Conservation (phyloP, 2,329 filamentous ascomycete genomes). For the Chaetomiaceae sp. region DNA sequence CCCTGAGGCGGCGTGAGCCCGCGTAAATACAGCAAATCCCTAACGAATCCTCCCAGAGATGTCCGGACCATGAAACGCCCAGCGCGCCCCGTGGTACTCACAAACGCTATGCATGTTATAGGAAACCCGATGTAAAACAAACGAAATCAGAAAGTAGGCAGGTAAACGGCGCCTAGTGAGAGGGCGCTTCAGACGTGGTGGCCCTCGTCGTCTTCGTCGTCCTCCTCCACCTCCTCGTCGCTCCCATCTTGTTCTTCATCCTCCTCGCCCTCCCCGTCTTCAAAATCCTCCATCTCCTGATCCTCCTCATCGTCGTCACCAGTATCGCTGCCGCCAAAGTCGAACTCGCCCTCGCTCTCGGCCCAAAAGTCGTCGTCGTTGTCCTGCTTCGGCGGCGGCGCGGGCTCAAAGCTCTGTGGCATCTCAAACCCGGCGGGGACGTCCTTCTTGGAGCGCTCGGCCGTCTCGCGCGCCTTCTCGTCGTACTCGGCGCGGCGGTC, state of each 20-base stretch:
- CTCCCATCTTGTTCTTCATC: constrained; percentile 43
- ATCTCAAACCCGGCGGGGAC: constrained; percentile 76
- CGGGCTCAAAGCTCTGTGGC: constrained; percentile 65
- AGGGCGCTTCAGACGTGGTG: constrained; percentile 11
- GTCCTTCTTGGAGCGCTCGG: constrained; percentile 68
- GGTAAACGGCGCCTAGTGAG: too few relatives aligned
- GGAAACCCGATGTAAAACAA: not conserved
- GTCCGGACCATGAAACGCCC: not conserved
- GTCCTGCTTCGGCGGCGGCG: constrained; percentile 54
- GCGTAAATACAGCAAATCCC: too few relatives aligned
- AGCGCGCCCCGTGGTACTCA: constrained; percentile 10
- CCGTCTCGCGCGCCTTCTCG: constrained; percentile 59
- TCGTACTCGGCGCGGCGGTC: constrained; percentile 67
- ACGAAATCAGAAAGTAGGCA: too few relatives aligned
- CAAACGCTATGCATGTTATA: constrained; percentile 19
- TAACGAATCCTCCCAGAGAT: too few relatives aligned
- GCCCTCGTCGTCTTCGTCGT: constrained; percentile 27
- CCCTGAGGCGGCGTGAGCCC: too few relatives aligned
- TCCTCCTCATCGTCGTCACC: constrained; percentile 55
- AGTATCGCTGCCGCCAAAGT: constrained; percentile 70
- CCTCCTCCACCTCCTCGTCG: constrained; percentile 34
- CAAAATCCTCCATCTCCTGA: constrained; percentile 54
- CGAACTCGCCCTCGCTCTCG: constrained; percentile 67
- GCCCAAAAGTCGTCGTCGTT: constrained; percentile 80
- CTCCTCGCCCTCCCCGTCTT: constrained; percentile 51